Conservation (phyloP, 2,329 filamentous ascomycete genomes). For the Aspergillus fumigatus region DNA sequence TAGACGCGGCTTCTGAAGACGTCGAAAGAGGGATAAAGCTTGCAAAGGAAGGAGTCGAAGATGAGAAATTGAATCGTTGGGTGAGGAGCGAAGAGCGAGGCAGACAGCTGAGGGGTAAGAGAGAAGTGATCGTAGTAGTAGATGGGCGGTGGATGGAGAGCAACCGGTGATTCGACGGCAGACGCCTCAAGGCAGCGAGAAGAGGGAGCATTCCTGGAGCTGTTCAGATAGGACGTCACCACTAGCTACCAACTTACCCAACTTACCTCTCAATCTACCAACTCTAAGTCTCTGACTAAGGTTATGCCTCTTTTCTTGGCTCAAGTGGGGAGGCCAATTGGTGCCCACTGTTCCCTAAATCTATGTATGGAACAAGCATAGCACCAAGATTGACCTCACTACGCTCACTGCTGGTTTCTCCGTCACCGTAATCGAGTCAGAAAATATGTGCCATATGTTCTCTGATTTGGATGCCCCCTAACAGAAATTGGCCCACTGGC, state of each 20-base stretch:
- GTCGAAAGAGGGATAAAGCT: conserved; percentile 9
- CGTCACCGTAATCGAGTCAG: not conserved
- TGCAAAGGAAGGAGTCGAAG: conserved; percentile 12
- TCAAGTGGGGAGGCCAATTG: conserved; percentile 5
- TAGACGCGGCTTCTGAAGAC: conserved; percentile 8
- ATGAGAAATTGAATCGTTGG: conserved; percentile 10
- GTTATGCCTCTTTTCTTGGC: conserved; percentile 10
- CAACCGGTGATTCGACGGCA: conserved; percentile 16
- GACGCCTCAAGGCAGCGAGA: conserved; percentile 17
- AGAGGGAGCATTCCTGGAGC: conserved; percentile 17
- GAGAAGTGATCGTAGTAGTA: not conserved
- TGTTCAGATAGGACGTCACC: not conserved
- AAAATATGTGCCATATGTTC: not conserved
- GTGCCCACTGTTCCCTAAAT: not conserved
- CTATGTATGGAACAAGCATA: not conserved
- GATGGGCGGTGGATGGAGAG: conserved; percentile 16
- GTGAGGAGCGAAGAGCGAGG: conserved; percentile 8
- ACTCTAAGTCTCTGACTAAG: not conserved
- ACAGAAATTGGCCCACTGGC: not conserved
- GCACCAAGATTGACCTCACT: not conserved
- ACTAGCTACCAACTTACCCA: not conserved
- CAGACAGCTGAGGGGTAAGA: conserved; percentile 13
- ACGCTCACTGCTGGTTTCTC: not conserved
- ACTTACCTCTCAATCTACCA: conserved; percentile 5
- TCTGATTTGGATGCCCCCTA: not conserved